These are phyloP conservation scores for Lycium ferocissimum DNA, from an alignment of 257 asterid genomes.

Conservation along the genomic window DNA sequence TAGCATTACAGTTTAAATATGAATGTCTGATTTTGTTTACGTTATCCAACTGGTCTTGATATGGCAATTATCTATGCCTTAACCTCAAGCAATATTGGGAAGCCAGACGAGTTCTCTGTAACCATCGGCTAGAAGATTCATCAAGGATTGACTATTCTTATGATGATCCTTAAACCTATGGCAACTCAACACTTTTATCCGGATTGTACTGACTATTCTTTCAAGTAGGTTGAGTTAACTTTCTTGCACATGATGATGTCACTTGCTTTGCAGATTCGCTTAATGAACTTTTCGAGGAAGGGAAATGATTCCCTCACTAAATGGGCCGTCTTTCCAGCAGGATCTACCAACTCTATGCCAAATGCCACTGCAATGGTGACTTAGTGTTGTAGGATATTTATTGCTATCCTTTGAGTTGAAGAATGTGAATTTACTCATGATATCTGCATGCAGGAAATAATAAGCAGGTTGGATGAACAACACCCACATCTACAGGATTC, in stretches of 20 bases:
- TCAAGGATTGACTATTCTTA: neutral
- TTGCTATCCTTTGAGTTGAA: constrained; percentile 25
- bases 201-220: neutral
- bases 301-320: constrained; percentile 68
- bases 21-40: constrained; percentile 11
- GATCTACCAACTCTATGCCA: constrained; percentile 59
- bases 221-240: constrained; percentile 7
- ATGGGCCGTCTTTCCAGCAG: constrained; percentile 76
- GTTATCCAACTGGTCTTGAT: constrained; percentile 33
- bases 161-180: neutral
- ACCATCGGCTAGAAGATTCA: neutral
- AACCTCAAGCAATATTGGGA: neutral
- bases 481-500: constrained; percentile 67
- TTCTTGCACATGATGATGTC: constrained; percentile 25
- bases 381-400: constrained; percentile 13
- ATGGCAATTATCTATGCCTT: constrained; percentile 18
- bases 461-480: constrained; percentile 61
- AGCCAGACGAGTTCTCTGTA: neutral
- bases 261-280: constrained; percentile 66
- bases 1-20: neutral
- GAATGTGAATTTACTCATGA: constrained; percentile 26
- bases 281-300: constrained; percentile 63
- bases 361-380: constrained; percentile 77
- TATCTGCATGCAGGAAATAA: constrained; percentile 56
- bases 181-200: constrained; percentile 2